A percentile compares a stretch with the other conserved stretches of the same genome.
Evolutionary conservation across 176 grass and related monocot genomes (phyloP).

Genomic region (Echinochloa phyllopogon): DNA sequence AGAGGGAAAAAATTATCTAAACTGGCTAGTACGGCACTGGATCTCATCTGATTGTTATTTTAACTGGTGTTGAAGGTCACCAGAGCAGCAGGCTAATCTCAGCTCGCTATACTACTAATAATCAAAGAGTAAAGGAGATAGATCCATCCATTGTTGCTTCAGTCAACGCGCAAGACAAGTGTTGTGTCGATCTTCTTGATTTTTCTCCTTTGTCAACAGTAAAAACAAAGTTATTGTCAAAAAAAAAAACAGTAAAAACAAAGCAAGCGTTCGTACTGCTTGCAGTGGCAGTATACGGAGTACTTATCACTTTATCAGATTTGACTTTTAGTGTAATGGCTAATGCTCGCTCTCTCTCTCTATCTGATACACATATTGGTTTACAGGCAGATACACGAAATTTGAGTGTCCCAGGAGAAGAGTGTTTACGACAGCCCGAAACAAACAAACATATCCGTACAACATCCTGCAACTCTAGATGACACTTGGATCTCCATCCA

Average conservation of each 20-base stretch:
- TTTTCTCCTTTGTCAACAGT: not conserved
- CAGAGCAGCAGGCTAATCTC: not conserved
- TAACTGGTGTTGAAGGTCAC: not conserved
- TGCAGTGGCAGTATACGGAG: not conserved
- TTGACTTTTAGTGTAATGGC: slow-evolving; percentile 6
- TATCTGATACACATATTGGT: too few species aligned
- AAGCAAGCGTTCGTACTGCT: not conserved
- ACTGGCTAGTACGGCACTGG: not conserved
- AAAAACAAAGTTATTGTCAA: too few species aligned
- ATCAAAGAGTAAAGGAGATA: not conserved
- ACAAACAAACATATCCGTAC: too few species aligned
- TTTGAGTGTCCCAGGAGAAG: too few species aligned
- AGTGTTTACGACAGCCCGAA: too few species aligned
- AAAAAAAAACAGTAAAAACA: not conserved
- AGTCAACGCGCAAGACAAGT: not conserved
- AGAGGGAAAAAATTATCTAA: not conserved
- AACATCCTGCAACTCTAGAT: too few species aligned
- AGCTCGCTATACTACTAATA: not conserved
- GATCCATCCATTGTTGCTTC: not conserved
- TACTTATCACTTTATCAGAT: not conserved
- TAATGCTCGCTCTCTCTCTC: not conserved
- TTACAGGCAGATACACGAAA: too few species aligned
- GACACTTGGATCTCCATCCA: not conserved
- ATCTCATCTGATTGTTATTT: not conserved
- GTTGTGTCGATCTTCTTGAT: not conserved